These are phyloP conservation scores for Trichocomaceae sp. DNA, from an alignment of 2,329 filamentous ascomycete species.

Conservation along the genomic window DNA sequence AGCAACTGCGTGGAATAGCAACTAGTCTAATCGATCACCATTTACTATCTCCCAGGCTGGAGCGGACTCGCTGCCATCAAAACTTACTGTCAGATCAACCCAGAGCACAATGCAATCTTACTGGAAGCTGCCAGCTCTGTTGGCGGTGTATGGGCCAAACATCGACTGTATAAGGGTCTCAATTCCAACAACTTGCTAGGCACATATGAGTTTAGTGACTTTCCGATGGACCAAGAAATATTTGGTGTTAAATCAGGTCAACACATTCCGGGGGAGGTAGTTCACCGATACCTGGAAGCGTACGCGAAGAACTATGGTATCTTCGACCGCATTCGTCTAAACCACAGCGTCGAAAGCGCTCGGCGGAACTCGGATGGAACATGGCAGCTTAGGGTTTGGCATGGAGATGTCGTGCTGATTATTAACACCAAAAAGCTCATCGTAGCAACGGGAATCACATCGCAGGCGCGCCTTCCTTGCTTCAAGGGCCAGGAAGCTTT, in stretches of 20 bases:
- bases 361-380: conserved; percentile 12
- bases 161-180: conserved; percentile 60
- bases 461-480: conserved; percentile 51
- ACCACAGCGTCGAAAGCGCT: not conserved
- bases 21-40: not conserved
- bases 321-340: conserved; percentile 36
- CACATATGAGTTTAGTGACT: conserved; percentile 67
- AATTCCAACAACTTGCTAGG: conserved; percentile 69
- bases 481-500: conserved; percentile 49
- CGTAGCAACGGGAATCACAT: conserved; percentile 56
- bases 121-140: conserved; percentile 53
- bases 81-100: conserved; percentile 55
- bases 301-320: conserved; percentile 52
- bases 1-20: not conserved
- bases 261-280: conserved; percentile 53
- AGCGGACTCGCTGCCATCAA: conserved; percentile 57
- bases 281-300: conserved; percentile 52
- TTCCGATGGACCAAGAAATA: conserved; percentile 56
- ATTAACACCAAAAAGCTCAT: conserved; percentile 46
- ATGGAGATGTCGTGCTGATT: conserved; percentile 11
- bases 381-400: conserved; percentile 35
- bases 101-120: conserved; percentile 49
- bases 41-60: conserved; percentile 35
- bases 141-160: conserved; percentile 64
- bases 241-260: conserved; percentile 47